Base-by-base conservation (phyloP, 1,139 yeast genomes). In the Wickerhamomyces sp. region DNA sequence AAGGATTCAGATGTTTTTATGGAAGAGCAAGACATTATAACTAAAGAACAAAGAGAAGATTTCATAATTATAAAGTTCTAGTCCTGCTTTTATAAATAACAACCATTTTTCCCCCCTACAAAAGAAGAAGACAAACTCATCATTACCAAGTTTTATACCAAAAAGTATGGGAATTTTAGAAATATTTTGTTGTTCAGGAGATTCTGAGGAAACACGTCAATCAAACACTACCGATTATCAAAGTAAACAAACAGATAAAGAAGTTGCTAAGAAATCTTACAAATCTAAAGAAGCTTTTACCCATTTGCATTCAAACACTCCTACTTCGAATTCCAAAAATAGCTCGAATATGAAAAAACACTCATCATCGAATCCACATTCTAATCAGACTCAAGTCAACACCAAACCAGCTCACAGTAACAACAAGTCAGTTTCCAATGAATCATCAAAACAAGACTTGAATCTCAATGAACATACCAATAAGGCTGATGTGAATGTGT, bases 401-500 rank as follows among this genome's bases (percentile, higher is more conserved):
- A 18, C 23, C 23, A 18, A 18, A 18, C 3, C 23, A 5, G 23
- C 4, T 18, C 5, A 18, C 23, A 18, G 23, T 18, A 18, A 18
- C 23, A 18, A 18, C 23, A 18, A 33, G 35, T 33, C 35, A 33
- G 13, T 36, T n/a, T 29, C 29, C 30, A 9, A 33, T 34, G 39
- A 27, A 11, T 13, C 31, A 29, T 29, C 31, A 29, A 9, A 29
- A 29, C 31, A 29, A 29, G 11, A 10, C 3, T 11, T 10, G 31
- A 29, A 29, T n/a, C n/a, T n/a, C 31, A 29, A 29, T 29, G 11
- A 29, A 6, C 31, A 29, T 10, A 29, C 10, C 7, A 15, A 29
- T 26, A 55, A 55, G 44, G 46, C 57, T 1, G 58, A 58, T 27
- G 50, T 53, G 34, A 51, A 53, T 9, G 58, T 57, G 7, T 58